Evolutionary conservation across 495 filamentous ascomycete genomes (phyloP).

Genomic region (Penicillium angulare): DNA sequence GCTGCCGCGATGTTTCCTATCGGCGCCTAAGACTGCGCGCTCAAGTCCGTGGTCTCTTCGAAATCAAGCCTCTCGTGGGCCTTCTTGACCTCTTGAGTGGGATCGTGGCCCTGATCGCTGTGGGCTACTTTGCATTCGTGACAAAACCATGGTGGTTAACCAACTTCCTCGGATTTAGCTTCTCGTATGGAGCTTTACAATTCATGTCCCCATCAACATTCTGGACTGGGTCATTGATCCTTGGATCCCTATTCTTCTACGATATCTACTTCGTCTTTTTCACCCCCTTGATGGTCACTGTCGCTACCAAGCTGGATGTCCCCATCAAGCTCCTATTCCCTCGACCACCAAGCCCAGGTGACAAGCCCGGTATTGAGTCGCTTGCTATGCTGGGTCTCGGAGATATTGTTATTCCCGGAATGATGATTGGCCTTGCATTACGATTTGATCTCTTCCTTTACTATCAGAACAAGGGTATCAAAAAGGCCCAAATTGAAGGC

Average conservation of each 20-base stretch:
- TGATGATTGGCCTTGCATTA: slow-evolving; percentile 83
- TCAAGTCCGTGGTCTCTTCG: slow-evolving; percentile 43
- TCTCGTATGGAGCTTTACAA: slow-evolving; percentile 78
- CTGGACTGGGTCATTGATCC: slow-evolving; percentile 72
- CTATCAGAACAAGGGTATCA: slow-evolving; percentile 61
- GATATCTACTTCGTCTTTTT: slow-evolving; percentile 98
- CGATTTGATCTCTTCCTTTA: slow-evolving; percentile 86
- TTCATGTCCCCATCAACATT: slow-evolving; percentile 92
- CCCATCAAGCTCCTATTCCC: slow-evolving; percentile 93
- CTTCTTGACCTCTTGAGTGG: slow-evolving; percentile 59
- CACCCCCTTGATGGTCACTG: slow-evolving; percentile 94
- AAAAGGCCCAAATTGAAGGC: slow-evolving; percentile 36
- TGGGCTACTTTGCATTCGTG: slow-evolving; percentile 68
- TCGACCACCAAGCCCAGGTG: slow-evolving; percentile 48
- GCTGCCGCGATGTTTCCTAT: slow-evolving; percentile 41
- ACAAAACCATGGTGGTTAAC: slow-evolving; percentile 76
- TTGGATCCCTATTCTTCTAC: slow-evolving; percentile 82
- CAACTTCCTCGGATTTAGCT: slow-evolving; percentile 82
- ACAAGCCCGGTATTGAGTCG: slow-evolving; percentile 39
- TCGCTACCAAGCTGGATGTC: slow-evolving; percentile 85
- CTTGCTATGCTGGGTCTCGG: slow-evolving; percentile 89
- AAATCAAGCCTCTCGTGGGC: slow-evolving; percentile 46
- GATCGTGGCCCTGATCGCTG: slow-evolving; percentile 54
- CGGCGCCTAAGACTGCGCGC: slow-evolving; percentile 48
- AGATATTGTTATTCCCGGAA: slow-evolving; percentile 91